These are phyloP conservation scores for Camelina sativa DNA, from an alignment of 345 rosid species.

Conservation along the genomic window DNA sequence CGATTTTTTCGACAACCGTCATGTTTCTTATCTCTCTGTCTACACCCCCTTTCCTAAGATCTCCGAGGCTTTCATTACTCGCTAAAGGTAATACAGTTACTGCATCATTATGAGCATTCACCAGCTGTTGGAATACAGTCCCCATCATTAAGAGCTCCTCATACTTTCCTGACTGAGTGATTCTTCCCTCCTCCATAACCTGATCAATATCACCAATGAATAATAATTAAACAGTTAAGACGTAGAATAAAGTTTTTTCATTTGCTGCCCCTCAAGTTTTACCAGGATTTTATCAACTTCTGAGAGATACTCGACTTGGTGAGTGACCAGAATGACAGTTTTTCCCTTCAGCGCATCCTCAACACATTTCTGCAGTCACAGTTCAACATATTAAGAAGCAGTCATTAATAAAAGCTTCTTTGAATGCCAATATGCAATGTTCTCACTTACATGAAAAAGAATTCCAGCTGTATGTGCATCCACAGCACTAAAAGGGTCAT, in stretches of 20 bases:
- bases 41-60: slow-evolving; percentile 18
- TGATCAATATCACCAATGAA: slow-evolving; percentile 33
- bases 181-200: slow-evolving; percentile 71
- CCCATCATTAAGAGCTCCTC: slow-evolving; percentile 60
- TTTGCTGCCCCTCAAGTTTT: slow-evolving; percentile 20
- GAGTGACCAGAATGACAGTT: slow-evolving; percentile 79
- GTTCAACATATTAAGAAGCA: slow-evolving; percentile 3
- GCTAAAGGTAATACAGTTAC: slow-evolving; percentile 51
- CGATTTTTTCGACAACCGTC: slow-evolving; percentile 28
- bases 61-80: slow-evolving; percentile 37
- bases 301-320: slow-evolving; percentile 85
- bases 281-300: slow-evolving; percentile 69
- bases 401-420: slow-evolving; percentile 7
- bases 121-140: slow-evolving; percentile 68
- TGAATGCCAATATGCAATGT: neutral
- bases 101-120: slow-evolving; percentile 73
- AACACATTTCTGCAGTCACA: slow-evolving; percentile 71
- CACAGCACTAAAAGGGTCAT: slow-evolving; percentile 86
- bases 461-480: slow-evolving; percentile 82
- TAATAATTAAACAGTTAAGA: neutral
- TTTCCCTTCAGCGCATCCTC: slow-evolving; percentile 58
- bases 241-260: neutral
- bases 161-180: slow-evolving; percentile 66
- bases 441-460: slow-evolving; percentile 63
- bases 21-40: slow-evolving; percentile 26